Base-by-base conservation (phyloP, 2,329 filamentous ascomycete genomes). In the Apiospora kogelbergensis region DNA sequence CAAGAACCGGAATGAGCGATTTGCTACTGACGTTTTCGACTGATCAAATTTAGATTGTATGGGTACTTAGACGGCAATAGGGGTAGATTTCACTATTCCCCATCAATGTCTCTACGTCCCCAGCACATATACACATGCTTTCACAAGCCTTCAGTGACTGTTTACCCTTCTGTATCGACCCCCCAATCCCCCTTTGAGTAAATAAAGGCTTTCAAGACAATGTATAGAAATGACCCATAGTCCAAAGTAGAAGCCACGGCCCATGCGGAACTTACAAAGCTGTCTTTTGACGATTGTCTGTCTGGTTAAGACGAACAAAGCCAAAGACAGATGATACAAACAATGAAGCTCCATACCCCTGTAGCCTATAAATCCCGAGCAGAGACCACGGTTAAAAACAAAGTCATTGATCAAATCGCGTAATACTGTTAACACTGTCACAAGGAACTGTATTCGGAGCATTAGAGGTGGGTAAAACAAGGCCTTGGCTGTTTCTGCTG, bases 21-120 rank as follows among this genome's bases (percentile, higher is more conserved):
- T 65, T 45, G 63, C 41, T n/a, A 40, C 42, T 13, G 63, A 65
- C 20, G 63, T 65, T 6, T 65, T 65, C 45, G 63, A 65, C 17
- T 66, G 20, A 26, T 5, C 15, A 13, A 4, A 33, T 33, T 33
- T 7, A 33, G 7, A 33, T 33, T 33, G 7, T 33, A 33, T n/a
- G n/a, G n/a, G n/a, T n/a, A n/a, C n/a, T n/a, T n/a, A n/a, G n/a
- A n/a, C n/a, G n/a, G n/a, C n/a, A n/a, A n/a, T n/a, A n/a, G n/a
- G n/a, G n/a, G n/a, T n/a, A n/a, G n/a, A n/a, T n/a, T n/a, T n/a
- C n/a, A n/a, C n/a, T n/a, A n/a, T n/a, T n/a, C n/a, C n/a, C n/a
- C n/a, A n/a, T n/a, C n/a, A n/a, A n/a, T n/a, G n/a, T n/a, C n/a
- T n/a, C n/a, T n/a, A n/a, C n/a, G n/a, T n/a, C n/a, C n/a, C 37